Base-by-base conservation (phyloP, 495 filamentous ascomycete species). In the Daldinia vernicosa region DNA sequence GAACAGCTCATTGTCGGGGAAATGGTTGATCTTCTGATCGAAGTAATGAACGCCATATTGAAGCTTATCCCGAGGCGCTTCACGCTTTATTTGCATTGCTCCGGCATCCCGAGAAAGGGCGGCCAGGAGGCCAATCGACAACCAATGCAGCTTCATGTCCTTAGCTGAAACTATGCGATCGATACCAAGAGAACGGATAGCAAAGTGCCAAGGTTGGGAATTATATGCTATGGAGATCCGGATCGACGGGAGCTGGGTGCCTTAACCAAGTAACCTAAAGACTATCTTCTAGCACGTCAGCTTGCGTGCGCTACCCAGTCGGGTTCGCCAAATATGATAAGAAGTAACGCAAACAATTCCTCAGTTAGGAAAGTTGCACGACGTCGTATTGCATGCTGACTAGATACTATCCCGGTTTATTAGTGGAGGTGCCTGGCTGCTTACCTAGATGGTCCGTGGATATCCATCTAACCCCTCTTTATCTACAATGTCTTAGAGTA, bases 1-100 rank as follows among this genome's bases (percentile, higher is more conserved):
- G 19, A 63, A 83, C n/a, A 71, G 67, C 45, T 69, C 59, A 32
- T 50, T 70, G 24, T 80, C 60, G 35, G 80, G 81, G 51, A 82
- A 83, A 66, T 84, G 82, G 51, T 83, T 81, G 58, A 84, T 81
- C 26, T 72, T 71, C 54, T 76, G 74, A 19, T 70, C 35, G 45
- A 76, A 76, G 60, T 76, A 76, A 30, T 76, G 53, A 19, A 53
- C 65, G 33, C 61, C 68, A 22, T 76, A 76, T 28, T 61, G 50
- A 30, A 69, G 60, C 66, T 73, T 17, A 43, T 73, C 66, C 19
- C 70, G 55, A 53, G 65, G 50, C 12, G 54, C 45, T 19, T 73
- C 70, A 7, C 66, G 65, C 51, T 45, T 66, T 45, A 62, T 28
- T 52, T 69, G 70, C 5, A 72, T 6, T 7, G 65, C 70, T 0